Evolutionary conservation across 192 early-diverging fungal species (phyloP), one percentile per base, ranked within the genome.

Genomic region (Gaertneriomyces sp.): DNA sequence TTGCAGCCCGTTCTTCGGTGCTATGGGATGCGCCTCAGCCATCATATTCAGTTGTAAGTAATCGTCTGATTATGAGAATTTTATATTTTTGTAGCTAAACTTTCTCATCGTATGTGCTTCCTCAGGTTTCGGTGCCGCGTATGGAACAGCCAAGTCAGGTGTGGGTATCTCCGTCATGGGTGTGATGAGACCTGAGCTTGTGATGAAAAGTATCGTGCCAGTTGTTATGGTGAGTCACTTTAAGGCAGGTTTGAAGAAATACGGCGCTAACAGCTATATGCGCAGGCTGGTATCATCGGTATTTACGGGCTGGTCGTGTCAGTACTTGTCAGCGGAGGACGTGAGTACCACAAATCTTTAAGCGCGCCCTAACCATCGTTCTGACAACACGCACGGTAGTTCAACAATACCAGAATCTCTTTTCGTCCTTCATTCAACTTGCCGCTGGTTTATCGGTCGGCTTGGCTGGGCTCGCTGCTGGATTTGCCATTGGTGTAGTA

Each of bases 251-350:
- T 3, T 43, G 38, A 6, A 17, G 12, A 43, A 45, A 10, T 41
- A 39, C 6, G 4, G 11, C n/a, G 16, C 8, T 70, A 4, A 17
- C 42, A 38, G 38, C 46, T 1, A 39, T 19, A 53, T 17, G 16
- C 25, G 6, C 42, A 79, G 75, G 90, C 93, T 62, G 95, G 95
- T 87, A 99, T 99, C 74, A 88, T 99, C 78, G 94, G 89, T 40
- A 93, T 99, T 52, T 99, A 99, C 83, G 97, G 97, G 55, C 85
- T 99, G 17, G 95, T 99, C 7, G 92, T 98, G 41, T 83, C 93
- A 50, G 96, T 99, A 58, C 78, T 99, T 66, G 87, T 98, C 83
- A 66, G 62, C 45, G 89, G 91, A 66, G 80, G 84, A 64, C 75
- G 89, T 90, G 84, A 63, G 82, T 83, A n/a, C 7, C 0, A 57